These are phyloP conservation scores for Multifurca ochricompacta DNA, from an alignment of 768 basidiomycete genomes.

Conservation along the genomic window DNA sequence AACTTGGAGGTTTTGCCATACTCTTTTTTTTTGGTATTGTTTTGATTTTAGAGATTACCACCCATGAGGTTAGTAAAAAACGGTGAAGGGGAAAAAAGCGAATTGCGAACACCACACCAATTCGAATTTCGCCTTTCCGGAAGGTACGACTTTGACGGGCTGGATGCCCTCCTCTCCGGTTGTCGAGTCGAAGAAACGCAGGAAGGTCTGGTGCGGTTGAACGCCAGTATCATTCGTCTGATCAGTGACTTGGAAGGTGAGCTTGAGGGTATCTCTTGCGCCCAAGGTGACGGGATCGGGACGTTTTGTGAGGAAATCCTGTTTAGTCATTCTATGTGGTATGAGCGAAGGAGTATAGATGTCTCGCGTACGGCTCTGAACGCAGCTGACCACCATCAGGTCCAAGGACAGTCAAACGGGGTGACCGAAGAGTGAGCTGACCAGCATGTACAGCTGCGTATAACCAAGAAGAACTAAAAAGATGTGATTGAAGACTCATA, in stretches of 20 bases:
- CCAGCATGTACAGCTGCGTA: slow-evolving; percentile 42
- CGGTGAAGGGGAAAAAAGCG: not conserved
- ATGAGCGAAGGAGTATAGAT: slow-evolving; percentile 5
- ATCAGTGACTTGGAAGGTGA: slow-evolving; percentile 73
- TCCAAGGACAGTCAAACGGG: slow-evolving; percentile 50
- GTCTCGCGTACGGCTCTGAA: slow-evolving; percentile 52
- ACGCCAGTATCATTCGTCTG: slow-evolving; percentile 56
- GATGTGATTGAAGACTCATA: slow-evolving; percentile 10
- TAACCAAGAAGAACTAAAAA: slow-evolving; percentile 39
- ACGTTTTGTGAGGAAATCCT: slow-evolving; percentile 49
- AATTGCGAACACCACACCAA: slow-evolving; percentile 42
- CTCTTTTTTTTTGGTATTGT: slow-evolving; percentile 37
- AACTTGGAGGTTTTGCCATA: slow-evolving; percentile 65
- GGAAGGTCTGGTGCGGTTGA: slow-evolving; percentile 86
- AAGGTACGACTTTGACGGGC: slow-evolving; percentile 64
- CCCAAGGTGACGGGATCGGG: slow-evolving; percentile 45
- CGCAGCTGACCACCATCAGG: slow-evolving; percentile 51
- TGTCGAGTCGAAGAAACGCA: slow-evolving; percentile 74
- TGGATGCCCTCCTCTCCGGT: slow-evolving; percentile 82
- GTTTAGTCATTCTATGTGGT: slow-evolving; percentile 12
- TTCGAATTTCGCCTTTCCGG: slow-evolving; percentile 85
- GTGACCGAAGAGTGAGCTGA: slow-evolving; percentile 51
- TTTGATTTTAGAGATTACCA: not conserved
- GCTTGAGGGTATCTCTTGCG: slow-evolving; percentile 56
- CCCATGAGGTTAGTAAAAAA: not conserved